Evolutionary conservation across 306 rosid genomes (phyloP).

Genomic region (Citrullus amarus): DNA sequence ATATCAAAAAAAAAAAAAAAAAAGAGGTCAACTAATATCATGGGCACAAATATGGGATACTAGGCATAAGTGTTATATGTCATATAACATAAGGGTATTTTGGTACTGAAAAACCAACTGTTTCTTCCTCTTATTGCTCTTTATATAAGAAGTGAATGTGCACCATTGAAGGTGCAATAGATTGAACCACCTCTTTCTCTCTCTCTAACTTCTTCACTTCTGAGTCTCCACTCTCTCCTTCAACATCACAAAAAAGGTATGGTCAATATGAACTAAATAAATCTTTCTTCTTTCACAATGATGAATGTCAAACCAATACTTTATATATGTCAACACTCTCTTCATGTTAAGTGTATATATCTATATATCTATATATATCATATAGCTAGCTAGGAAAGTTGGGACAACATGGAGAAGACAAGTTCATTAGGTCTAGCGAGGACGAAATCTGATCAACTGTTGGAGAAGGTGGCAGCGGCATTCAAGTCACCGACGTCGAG

Average conservation of each 20-base stretch:
- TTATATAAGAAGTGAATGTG: slow-evolving; percentile 30
- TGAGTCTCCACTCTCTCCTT: slow-evolving; percentile 7
- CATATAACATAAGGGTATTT: slow-evolving; percentile 20
- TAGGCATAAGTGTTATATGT: not conserved
- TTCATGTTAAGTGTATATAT: not conserved
- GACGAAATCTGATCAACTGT: slow-evolving; percentile 70
- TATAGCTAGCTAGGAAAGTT: not conserved
- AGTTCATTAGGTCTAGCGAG: slow-evolving; percentile 30
- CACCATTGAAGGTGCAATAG: slow-evolving; percentile 24
- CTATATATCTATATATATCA: not conserved
- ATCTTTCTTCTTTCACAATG: slow-evolving; percentile 1
- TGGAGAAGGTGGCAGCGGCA: slow-evolving; percentile 38
- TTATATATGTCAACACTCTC: not conserved
- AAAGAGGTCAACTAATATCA: not conserved
- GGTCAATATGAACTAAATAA: not conserved
- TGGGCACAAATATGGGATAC: not conserved
- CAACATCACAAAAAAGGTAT: slow-evolving; percentile 16
- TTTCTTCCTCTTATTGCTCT: slow-evolving; percentile 18
- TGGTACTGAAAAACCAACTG: slow-evolving; percentile 15
- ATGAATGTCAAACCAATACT: slow-evolving; percentile 1
- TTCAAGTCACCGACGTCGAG: slow-evolving; percentile 42
- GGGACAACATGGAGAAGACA: slow-evolving; percentile 37
- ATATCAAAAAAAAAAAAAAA: not conserved
- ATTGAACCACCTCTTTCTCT: slow-evolving; percentile 11
- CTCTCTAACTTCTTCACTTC: slow-evolving; percentile 4